phyloP scores from a whole-genome alignment of 208 protist genomes.

The Acanthamoeba healyi region DNA sequence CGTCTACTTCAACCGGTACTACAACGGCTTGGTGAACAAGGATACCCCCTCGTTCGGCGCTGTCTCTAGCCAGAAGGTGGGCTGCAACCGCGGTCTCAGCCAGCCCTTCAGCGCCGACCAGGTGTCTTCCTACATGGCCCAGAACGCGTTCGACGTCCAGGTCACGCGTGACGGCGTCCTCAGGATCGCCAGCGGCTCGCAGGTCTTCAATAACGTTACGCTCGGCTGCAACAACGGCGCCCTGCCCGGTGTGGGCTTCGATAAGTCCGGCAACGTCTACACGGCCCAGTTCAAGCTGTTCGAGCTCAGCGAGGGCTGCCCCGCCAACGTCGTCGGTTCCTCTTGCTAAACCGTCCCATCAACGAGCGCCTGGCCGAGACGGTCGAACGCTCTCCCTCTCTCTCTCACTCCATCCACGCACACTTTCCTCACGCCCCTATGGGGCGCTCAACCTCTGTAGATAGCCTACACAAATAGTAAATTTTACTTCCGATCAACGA shows the following conservation, averaged over 20 bases:
- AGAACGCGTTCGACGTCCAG: not conserved
- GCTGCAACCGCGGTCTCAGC: not conserved
- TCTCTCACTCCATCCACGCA: too few relatives aligned
- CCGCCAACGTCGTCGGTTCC: not conserved
- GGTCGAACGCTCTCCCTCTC: too few relatives aligned
- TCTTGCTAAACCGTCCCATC: not conserved
- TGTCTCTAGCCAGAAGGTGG: not conserved
- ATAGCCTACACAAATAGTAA: too few relatives aligned
- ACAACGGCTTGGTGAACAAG: not conserved
- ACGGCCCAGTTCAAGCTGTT: not conserved
- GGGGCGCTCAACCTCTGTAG: too few relatives aligned
- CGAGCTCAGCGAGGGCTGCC: not conserved
- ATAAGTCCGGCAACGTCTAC: not conserved
- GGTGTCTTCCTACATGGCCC: not conserved
- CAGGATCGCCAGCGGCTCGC: not conserved
- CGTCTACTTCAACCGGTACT: conserved; percentile 19
- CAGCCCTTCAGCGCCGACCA: not conserved
- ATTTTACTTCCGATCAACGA: too few relatives aligned
- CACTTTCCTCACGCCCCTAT: too few relatives aligned
- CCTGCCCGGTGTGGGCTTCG: not conserved
- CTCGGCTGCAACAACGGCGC: conserved; percentile 12
- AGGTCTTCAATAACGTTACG: not conserved
- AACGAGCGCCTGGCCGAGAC: too few relatives aligned
- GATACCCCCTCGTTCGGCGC: not conserved
- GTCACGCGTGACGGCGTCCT: conserved; percentile 2